Conservation (phyloP, 306 rosid genomes). For the Cicer arietinum region DNA sequence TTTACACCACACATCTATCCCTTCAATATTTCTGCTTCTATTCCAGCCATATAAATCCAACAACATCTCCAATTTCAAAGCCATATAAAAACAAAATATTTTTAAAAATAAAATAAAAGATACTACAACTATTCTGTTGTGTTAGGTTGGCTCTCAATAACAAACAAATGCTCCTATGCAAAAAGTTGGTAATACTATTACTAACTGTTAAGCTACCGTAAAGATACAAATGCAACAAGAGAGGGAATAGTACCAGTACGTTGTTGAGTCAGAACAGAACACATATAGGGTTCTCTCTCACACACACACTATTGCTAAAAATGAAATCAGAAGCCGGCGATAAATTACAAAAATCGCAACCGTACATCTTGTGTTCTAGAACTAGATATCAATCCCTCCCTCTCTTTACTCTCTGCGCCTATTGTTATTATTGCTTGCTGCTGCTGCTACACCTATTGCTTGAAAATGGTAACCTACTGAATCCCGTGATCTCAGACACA, state of each 20-base stretch:
- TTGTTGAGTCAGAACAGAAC: conserved; percentile 31
- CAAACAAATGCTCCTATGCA: neutral
- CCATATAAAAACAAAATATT: neutral
- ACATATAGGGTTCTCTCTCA: neutral
- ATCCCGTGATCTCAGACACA: conserved; percentile 84
- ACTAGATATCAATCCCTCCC: conserved; percentile 49
- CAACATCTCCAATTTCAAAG: neutral
- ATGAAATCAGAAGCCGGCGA: neutral
- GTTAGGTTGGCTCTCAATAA: neutral
- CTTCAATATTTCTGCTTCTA: neutral
- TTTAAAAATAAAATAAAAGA: neutral
- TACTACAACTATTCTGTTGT: conserved; percentile 7
- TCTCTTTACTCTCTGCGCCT: conserved; percentile 27
- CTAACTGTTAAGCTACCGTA: neutral
- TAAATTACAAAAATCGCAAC: neutral
- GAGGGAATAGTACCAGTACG: conserved; percentile 26
- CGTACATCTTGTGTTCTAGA: conserved; percentile 34
- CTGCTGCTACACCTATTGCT: too few species aligned
- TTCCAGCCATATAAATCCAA: conserved; percentile 19
- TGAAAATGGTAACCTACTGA: conserved; percentile 56
- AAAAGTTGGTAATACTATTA: neutral
- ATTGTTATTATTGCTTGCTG: conserved; percentile 3
- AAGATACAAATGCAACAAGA: conserved; percentile 23
- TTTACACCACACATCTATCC: conserved; percentile 5
- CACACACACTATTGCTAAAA: too few species aligned